Percentiles rank a stretch among this genome's conserved stretches.
These are phyloP conservation scores for Colletotrichum sp. DNA, from an alignment of 2,329 filamentous ascomycete species.

Conservation along the genomic window DNA sequence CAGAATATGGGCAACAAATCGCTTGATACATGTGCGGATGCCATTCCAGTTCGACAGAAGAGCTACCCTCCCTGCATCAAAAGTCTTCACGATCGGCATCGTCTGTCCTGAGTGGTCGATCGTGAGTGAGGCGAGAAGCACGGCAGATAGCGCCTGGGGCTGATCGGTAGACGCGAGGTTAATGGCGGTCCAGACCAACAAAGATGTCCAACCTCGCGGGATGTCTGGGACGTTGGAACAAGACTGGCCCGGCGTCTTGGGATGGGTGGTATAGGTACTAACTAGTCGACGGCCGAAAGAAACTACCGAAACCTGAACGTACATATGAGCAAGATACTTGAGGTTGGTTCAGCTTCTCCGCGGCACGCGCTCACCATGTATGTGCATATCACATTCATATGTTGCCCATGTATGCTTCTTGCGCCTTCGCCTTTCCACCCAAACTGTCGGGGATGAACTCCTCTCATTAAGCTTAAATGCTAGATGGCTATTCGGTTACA, in stretches of 20 bases:
- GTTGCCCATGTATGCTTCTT: background rate
- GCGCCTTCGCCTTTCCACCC: background rate
- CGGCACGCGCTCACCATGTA: background rate
- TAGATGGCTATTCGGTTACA: background rate
- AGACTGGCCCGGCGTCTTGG: background rate
- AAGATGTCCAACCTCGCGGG: background rate
- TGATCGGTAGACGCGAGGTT: background rate
- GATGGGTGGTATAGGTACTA: background rate
- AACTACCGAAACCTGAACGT: background rate
- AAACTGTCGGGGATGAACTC: background rate
- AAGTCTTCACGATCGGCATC: background rate
- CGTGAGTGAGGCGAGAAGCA: background rate
- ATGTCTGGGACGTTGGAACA: background rate
- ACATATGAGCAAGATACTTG: background rate
- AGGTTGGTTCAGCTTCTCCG: background rate
- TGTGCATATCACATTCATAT: background rate
- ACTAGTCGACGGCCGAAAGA: background rate
- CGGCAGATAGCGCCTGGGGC: background rate
- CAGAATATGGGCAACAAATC: background rate
- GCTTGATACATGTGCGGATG: background rate
- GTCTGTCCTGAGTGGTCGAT: background rate
- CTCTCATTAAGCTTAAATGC: conserved; percentile 19
- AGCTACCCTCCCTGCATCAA: background rate
- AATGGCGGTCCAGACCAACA: background rate
- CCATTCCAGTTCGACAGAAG: too few relatives aligned